These are phyloP conservation scores for Sinapis alba DNA, from an alignment of 441 rosid species.

Conservation along the genomic window DNA sequence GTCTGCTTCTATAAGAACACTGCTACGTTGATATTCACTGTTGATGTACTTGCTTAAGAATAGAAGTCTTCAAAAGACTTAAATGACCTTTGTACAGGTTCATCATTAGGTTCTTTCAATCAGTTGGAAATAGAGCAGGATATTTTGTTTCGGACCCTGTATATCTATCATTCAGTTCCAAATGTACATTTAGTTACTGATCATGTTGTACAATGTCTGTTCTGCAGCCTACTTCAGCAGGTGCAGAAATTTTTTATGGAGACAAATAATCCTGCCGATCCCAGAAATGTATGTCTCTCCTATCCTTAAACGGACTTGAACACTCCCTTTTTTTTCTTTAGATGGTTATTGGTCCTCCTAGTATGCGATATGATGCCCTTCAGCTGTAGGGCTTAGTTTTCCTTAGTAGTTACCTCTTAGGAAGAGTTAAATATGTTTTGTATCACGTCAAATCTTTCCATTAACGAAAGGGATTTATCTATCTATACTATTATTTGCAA, in stretches of 20 bases:
- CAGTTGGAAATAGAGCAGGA: too few species aligned
- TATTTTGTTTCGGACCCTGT: too few species aligned
- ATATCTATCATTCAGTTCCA: too few species aligned
- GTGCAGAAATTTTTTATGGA: slow-evolving; percentile 53
- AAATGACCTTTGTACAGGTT: background rate
- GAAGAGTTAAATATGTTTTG: background rate
- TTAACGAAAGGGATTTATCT: background rate
- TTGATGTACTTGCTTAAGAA: slow-evolving; percentile 8
- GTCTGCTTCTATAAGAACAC: background rate
- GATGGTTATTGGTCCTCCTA: slow-evolving; percentile 10
- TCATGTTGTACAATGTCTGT: slow-evolving; percentile 19
- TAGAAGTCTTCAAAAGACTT: slow-evolving; percentile 5
- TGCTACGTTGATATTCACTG: slow-evolving; percentile 10
- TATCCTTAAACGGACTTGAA: slow-evolving; percentile 17
- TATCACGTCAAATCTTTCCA: slow-evolving; percentile 1
- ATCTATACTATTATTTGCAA: too few species aligned
- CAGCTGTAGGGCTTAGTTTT: background rate
- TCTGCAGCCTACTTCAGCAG: slow-evolving; percentile 66
- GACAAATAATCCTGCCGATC: slow-evolving; percentile 50
- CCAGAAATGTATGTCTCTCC: slow-evolving; percentile 53
- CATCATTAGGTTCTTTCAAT: slow-evolving; percentile 10
- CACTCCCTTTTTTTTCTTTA: too few species aligned
- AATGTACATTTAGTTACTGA: slow-evolving; percentile 13
- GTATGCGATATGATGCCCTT: background rate
- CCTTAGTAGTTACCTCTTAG: background rate